Base-by-base conservation (phyloP, 1,284 basidiomycete genomes). In the Sanghuangporus sanghuang region DNA sequence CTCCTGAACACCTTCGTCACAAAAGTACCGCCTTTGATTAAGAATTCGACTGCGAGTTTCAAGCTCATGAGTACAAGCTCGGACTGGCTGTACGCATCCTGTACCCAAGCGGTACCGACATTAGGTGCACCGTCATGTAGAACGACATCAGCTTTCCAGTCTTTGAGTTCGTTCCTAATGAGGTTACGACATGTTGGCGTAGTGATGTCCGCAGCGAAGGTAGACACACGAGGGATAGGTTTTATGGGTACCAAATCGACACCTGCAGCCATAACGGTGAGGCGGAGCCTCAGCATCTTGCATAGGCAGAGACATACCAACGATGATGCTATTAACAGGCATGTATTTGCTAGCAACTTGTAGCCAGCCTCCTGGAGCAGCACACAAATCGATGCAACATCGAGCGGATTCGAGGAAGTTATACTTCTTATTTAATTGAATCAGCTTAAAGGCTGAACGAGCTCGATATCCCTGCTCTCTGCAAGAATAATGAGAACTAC, bases 131-230 rank as follows among this genome's bases (percentile, higher is more conserved):
- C 97, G 77, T 99, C 97, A 76, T 99, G 97, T 62, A 99, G 85
- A n/a, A 99, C 96, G 62, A 99, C 86, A 74, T 99, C 97, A n/a
- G 97, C 97, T 77, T 96, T 97, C 96, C 97, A 99, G 75, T 98
- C 96, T 76, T 99, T 98, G 67, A 99, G 79, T 76, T 98, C 94
- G 46, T 80, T 80, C 57, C 93, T 87, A 61, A 99, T 86, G 67
- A 91, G 85, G 72, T 92, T 89, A 63, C 97, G 87, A 77, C 97
- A 99, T 66, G 91, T 85, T 9, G 89, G 79, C 3, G 95, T 98
- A 23, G 97, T 99, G 72, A 99, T 99, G 73, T 99, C 97, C 65
- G 95, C 84, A 44, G 93, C 86, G 72, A 98, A 97, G 0, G 97
- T 97, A 56, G 92, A 87, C 59, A 95, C 93, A 53, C 93, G 87